Conservation (phyloP, 805 yeast genomes). For the Metschnikowia proteae region DNA sequence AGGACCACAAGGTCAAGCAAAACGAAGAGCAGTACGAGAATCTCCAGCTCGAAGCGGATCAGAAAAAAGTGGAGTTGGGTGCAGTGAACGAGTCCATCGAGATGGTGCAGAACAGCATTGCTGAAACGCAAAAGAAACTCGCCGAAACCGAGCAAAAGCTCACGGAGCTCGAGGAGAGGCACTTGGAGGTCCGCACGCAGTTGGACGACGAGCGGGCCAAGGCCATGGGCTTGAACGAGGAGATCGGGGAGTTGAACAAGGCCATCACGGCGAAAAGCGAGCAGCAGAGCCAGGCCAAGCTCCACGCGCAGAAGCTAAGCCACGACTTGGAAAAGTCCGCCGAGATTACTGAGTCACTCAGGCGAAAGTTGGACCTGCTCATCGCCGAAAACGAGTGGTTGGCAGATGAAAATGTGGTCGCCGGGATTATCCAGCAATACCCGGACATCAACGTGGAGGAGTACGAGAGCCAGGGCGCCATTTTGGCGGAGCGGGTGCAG, state of each 20-base stretch:
- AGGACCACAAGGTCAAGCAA: conserved; percentile 41
- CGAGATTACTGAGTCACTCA: conserved; percentile 33
- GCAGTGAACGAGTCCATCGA: conserved; percentile 40
- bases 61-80: conserved; percentile 53
- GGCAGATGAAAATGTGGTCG: conserved; percentile 54
- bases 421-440: conserved; percentile 55
- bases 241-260: conserved; percentile 56
- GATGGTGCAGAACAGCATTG: conserved; percentile 31
- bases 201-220: conserved; percentile 55
- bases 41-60: conserved; percentile 68
- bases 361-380: conserved; percentile 41
- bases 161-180: conserved; percentile 19
- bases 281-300: conserved; percentile 42
- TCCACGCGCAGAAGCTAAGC: conserved; percentile 50
- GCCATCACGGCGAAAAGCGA: conserved; percentile 44
- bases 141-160: conserved; percentile 22
- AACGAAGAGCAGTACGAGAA: conserved; percentile 56
- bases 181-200: conserved; percentile 23
- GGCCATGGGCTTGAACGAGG: conserved; percentile 70
- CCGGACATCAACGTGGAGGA: conserved; percentile 61
- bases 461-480: conserved; percentile 52
- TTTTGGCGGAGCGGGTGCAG: conserved; percentile 55
- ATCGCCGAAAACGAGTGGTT: conserved; percentile 70
- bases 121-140: conserved; percentile 20
- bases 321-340: conserved; percentile 54